Percentiles rank a stretch among this genome's conserved stretches.
phyloP scores from a whole-genome alignment of 176 grass and related monocot genomes.

The Zoysia pacifica region DNA sequence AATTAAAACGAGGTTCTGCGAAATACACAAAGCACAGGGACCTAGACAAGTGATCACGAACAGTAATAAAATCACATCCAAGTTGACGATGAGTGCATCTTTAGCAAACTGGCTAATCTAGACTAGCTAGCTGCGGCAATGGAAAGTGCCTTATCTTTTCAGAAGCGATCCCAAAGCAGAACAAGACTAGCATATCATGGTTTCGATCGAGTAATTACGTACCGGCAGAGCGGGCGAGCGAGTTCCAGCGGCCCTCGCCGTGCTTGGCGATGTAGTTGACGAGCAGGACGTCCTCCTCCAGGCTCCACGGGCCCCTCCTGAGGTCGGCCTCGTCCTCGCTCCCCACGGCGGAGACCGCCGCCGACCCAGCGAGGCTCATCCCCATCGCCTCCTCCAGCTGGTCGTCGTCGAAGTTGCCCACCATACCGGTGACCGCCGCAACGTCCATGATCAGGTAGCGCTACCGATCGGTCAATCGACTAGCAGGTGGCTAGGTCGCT shows the following conservation, averaged over 20 bases:
- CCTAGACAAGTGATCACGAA: not conserved
- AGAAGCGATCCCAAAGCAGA: constrained; percentile 9
- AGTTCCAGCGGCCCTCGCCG: constrained; percentile 92
- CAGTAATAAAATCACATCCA: not conserved
- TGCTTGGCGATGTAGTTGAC: constrained; percentile 70
- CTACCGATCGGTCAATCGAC: not conserved
- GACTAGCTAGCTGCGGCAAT: not conserved
- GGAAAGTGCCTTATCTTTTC: constrained; percentile 35
- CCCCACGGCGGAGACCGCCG: not conserved
- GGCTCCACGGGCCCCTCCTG: constrained; percentile 76
- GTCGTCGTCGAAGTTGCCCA: not conserved
- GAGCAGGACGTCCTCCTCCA: constrained; percentile 73
- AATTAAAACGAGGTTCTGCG: not conserved
- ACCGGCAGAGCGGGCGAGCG: constrained; percentile 76
- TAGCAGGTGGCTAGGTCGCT: not conserved
- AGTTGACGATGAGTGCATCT: not conserved
- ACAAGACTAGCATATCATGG: too few species aligned
- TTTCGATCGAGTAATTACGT: not conserved
- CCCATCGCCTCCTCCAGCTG: constrained; percentile 20
- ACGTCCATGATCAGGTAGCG: not conserved
- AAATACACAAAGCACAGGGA: not conserved
- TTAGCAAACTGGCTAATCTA: not conserved
- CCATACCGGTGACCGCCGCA: not conserved
- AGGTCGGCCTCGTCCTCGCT: constrained; percentile 52
- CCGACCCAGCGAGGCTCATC: constrained; percentile 2